Evolutionary conservation across 495 filamentous ascomycete species (phyloP), one percentile per base, ranked within the genome.

Genomic region (Physcia stellaris): DNA sequence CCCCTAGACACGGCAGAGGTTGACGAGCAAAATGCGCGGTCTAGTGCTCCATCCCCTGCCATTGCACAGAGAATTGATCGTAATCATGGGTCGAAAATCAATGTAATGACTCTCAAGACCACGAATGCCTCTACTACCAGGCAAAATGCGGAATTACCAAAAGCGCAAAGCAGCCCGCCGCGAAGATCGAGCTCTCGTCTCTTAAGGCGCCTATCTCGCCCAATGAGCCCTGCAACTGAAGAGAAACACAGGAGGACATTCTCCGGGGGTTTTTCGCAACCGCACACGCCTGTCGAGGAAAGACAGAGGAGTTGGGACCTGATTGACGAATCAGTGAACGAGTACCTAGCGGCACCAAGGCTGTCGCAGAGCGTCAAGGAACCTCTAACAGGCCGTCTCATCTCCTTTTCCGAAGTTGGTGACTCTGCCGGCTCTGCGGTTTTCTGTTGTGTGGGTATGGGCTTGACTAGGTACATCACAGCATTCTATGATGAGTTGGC

Each of bases 401-500:
- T 99, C 46, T 88, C 83, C 15, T 99, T 94, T 57, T 94, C 88
- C 0, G 92, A 99, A 59, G 90, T 99, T 15, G 90, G 90, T 16
- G 85, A 96, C 51, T 82, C 86, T 0, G 74, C 83, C 35, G 90
- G 90, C 7, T 86, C 79, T 52, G 88, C 86, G 6, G 84, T 99
- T 17, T 84, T 99, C 31, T 88, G 86, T 56, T 99, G 92, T 55
- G 84, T 99, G 7, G 90, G 90, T 21, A 99, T 99, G 90, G 90
- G 90, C 1, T 55, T 99, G 40, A 99, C 90, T 4, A 76, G 90
- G 54, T 96, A 93, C 54, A 77, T 99, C 37, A 94, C 83, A 46
- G 86, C 86, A 4, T 99, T 99, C 50, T 99, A 99, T 50, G 90
- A 99, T 56, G 88, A 99, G 53, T 67, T 99, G 42, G 90, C 92